Percentiles rank a stretch among this genome's conserved stretches.
Evolutionary conservation across 306 rosid genomes (phyloP).

Genomic region (Cicer judaicum): DNA sequence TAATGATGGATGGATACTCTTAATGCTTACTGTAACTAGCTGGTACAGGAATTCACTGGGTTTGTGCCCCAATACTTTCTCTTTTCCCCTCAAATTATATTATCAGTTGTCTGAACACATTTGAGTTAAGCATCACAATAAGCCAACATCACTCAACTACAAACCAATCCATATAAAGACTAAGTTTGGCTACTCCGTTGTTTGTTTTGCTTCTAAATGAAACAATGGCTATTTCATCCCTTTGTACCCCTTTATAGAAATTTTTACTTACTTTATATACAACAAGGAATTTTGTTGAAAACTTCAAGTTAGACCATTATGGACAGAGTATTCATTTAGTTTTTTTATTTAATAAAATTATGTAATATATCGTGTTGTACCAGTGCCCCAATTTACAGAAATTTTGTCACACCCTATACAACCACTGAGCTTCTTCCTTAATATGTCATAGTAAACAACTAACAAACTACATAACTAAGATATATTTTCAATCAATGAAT

Average conservation of each 20-base stretch:
- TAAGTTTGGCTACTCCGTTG: background rate
- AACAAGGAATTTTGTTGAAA: conserved; percentile 17
- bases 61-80: background rate
- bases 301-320: background rate
- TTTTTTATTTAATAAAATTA: too few relatives aligned
- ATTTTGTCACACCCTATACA: background rate
- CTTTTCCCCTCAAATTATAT: too few relatives aligned
- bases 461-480: conserved; percentile 16
- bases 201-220: background rate
- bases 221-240: background rate
- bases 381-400: background rate
- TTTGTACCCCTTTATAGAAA: background rate
- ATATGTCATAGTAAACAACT: background rate
- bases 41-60: background rate
- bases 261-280: background rate
- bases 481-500: background rate
- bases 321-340: background rate
- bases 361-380: background rate
- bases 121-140: background rate
- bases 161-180: background rate
- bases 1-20: background rate
- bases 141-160: conserved; percentile 3
- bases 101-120: background rate
- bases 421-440: background rate
- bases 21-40: background rate